These are phyloP conservation scores for Polychaeton citri DNA, from an alignment of 2,329 filamentous ascomycete species.

Conservation along the genomic window DNA sequence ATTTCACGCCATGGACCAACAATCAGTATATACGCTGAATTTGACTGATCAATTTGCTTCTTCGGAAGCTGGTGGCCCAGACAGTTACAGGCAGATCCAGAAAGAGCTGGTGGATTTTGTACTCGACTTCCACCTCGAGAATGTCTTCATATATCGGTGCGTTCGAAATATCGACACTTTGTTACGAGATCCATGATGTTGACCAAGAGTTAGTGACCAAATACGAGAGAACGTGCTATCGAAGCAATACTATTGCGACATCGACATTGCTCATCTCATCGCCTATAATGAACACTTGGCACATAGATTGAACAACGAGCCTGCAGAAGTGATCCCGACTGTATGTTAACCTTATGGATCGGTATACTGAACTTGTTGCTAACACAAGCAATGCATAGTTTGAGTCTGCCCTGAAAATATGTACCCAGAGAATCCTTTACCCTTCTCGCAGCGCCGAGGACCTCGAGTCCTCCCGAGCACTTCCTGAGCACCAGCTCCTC, in stretches of 20 bases:
- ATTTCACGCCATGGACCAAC: conserved; percentile 57
- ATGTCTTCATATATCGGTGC: conserved; percentile 86
- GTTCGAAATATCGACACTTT: too few relatives aligned
- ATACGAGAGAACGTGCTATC: conserved; percentile 87
- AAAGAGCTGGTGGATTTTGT: conserved; percentile 79
- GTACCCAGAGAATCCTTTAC: conserved; percentile 86
- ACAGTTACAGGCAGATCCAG: conserved; percentile 46
- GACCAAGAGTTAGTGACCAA: conserved; percentile 57
- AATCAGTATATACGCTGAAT: conserved; percentile 74
- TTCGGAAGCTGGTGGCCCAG: conserved; percentile 10
- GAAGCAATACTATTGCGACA: conserved; percentile 89
- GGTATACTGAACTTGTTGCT: conserved; percentile 17
- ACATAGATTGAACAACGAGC: conserved; percentile 76
- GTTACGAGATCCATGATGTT: conserved; percentile 14
- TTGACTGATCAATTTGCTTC: conserved; percentile 3
- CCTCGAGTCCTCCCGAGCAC: conserved; percentile 31
- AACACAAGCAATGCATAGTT: conserved; percentile 58
- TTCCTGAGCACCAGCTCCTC: conserved; percentile 85
- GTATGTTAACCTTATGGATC: too few relatives aligned
- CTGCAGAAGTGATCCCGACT: conserved; percentile 81
- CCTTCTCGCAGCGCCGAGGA: conserved; percentile 54
- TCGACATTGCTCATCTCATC: conserved; percentile 91
- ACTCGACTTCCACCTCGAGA: conserved; percentile 85
- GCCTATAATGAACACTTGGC: conserved; percentile 93
- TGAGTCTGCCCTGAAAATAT: conserved; percentile 76